Evolutionary conservation across 177 flowering plant species (phyloP), one percentile per base, ranked within the genome.

Genomic region (Vitis hybrid): DNA sequence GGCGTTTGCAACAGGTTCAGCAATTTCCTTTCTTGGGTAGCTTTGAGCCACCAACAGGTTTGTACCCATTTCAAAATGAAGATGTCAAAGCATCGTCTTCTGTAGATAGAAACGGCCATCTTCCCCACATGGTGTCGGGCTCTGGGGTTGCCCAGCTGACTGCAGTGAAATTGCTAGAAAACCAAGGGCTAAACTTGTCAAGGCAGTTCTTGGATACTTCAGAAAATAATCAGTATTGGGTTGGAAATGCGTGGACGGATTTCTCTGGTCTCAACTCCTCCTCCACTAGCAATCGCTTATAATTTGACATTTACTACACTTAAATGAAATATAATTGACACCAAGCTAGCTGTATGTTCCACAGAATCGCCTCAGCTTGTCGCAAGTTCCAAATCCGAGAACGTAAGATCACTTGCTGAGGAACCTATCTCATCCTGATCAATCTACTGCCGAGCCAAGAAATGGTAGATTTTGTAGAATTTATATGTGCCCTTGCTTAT

Each of bases 241-340:
- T 62, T 48, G 74, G 76, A 63, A 70, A 16, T 64, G 11, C 68
- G 9, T 77, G 77, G 77, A 67, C 74, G 6, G 76, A 77, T 73
- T 52, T 73, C 67, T 73, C 80, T 59, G 80, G 74, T 33, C 74
- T 77, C 39, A 62, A 65, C 66, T 77, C 80, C 66, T 69, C 79
- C 45, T 55, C 76, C 26, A 65, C 74, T 26, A 67, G 39, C 49
- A 71, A 77, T 59, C 68, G 73, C 69, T 58, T 70, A 59, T 73
- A 65, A 69, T 11, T 13, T 68, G 26, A 11, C 3, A 8, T 22
- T 57, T 16, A 57, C 60, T 18, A 21, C 3, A 22, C 14, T 33
- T 60, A 11, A 60, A 22, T 18, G 0, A 22, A 22, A 2, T n/a
- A 58, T 8, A 19, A 8, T 21, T 60, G 39, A 11, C 62, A 60